These are phyloP conservation scores for Trichaptum fuscoviolaceum DNA, from an alignment of 768 basidiomycete genomes.

Conservation along the genomic window DNA sequence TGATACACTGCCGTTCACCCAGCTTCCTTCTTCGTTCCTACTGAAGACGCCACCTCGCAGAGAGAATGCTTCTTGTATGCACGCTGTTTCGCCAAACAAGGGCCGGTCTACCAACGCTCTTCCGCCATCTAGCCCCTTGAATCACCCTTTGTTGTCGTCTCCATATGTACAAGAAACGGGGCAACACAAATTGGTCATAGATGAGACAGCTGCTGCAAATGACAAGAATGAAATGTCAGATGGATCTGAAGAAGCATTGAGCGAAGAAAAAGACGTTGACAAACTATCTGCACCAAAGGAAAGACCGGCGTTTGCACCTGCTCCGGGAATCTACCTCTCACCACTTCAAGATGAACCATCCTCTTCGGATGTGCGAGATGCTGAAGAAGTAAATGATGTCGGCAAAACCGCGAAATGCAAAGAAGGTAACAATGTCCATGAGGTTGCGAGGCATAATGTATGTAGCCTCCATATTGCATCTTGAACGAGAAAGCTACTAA, in stretches of 20 bases:
- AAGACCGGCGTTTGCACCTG: constrained; percentile 17
- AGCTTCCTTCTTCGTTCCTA: background rate
- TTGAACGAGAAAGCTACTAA: background rate
- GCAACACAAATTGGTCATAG: background rate
- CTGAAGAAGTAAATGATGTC: background rate
- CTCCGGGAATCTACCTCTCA: constrained; percentile 24
- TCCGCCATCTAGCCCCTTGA: background rate
- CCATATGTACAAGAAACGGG: background rate
- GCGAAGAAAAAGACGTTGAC: background rate
- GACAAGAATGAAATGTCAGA: background rate
- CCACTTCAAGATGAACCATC: constrained; percentile 18
- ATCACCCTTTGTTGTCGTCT: background rate
- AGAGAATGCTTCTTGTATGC: background rate
- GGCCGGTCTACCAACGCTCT: background rate
- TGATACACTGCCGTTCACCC: background rate
- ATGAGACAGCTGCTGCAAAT: background rate
- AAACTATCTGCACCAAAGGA: background rate
- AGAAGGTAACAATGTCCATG: background rate
- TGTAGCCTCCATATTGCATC: background rate
- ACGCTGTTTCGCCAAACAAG: background rate
- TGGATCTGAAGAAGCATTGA: background rate
- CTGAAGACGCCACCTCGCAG: background rate
- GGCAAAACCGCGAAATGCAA: background rate
- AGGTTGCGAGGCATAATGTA: background rate
- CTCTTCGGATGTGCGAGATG: background rate